Conservation (phyloP, 768 basidiomycete species). For the Botryobasidium botryosum region DNA sequence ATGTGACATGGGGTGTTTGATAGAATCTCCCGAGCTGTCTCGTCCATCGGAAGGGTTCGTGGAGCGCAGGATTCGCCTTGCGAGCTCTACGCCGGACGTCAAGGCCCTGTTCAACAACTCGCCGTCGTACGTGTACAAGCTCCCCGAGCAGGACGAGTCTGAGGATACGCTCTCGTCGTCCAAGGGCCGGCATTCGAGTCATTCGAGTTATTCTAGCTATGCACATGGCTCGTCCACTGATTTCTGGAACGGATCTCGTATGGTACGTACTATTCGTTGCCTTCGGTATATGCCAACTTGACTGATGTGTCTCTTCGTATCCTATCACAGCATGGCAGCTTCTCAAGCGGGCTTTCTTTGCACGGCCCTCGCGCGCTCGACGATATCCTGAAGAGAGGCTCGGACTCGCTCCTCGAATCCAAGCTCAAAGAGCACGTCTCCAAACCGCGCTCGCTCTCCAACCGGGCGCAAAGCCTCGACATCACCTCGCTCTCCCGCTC, state of each 20-base stretch:
- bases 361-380: conserved; percentile 42
- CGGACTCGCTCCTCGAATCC: conserved; percentile 67
- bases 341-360: conserved; percentile 14
- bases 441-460: conserved; percentile 68
- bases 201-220: conserved; percentile 6
- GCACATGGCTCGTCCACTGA: conserved; percentile 28
- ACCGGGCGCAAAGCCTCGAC: conserved; percentile 81
- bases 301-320: too few relatives aligned
- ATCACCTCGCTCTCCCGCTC: conserved; percentile 63
- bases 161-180: conserved; percentile 9
- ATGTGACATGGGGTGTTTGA: conserved; percentile 7
- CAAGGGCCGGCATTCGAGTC: not conserved
- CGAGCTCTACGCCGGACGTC: conserved; percentile 85
- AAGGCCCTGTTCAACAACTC: conserved; percentile 83
- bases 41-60: conserved; percentile 50
- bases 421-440: conserved; percentile 58
- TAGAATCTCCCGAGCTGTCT: conserved; percentile 65
- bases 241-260: too few relatives aligned
- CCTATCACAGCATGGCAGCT: not conserved
- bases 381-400: conserved; percentile 64
- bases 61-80: conserved; percentile 60
- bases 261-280: too few relatives aligned
- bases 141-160: conserved; percentile 47
- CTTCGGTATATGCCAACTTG: too few relatives aligned
- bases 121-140: conserved; percentile 64